Conservation (phyloP, 305 asterid genomes). For the Fraxinus floribunda region DNA sequence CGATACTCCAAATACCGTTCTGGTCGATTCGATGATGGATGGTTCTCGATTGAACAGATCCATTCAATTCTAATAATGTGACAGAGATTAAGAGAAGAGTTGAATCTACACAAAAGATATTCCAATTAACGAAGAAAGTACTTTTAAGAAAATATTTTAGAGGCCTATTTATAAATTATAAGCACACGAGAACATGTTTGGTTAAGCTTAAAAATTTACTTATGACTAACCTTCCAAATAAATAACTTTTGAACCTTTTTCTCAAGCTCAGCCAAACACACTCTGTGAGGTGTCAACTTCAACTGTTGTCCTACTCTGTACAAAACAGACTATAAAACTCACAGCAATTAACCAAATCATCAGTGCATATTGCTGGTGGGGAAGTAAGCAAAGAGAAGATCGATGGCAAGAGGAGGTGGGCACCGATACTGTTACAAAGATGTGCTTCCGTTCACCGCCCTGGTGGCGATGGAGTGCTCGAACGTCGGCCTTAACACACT, state of each 20-base stretch:
- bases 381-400: neutral
- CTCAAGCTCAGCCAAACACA: neutral
- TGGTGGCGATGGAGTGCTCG: constrained; percentile 71
- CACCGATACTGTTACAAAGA: constrained; percentile 47
- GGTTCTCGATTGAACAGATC: neutral
- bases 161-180: neutral
- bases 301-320: neutral
- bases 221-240: neutral
- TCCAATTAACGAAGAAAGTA: neutral
- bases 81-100: neutral
- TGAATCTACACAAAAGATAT: neutral
- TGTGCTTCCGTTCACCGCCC: constrained; percentile 57
- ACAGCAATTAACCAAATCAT: neutral
- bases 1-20: too few relatives aligned
- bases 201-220: neutral
- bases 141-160: neutral
- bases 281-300: neutral
- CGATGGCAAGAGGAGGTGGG: constrained; percentile 32
- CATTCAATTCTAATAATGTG: neutral
- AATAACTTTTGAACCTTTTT: neutral
- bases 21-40: neutral
- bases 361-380: neutral
- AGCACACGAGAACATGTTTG: neutral
- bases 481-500: constrained; percentile 78
- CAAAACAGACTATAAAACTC: neutral